A percentile compares a stretch with the other conserved stretches of the same genome.
These are phyloP conservation scores for Scenedesmus sp. DNA, from an alignment of 163 green algal genomes.

Conservation along the genomic window DNA sequence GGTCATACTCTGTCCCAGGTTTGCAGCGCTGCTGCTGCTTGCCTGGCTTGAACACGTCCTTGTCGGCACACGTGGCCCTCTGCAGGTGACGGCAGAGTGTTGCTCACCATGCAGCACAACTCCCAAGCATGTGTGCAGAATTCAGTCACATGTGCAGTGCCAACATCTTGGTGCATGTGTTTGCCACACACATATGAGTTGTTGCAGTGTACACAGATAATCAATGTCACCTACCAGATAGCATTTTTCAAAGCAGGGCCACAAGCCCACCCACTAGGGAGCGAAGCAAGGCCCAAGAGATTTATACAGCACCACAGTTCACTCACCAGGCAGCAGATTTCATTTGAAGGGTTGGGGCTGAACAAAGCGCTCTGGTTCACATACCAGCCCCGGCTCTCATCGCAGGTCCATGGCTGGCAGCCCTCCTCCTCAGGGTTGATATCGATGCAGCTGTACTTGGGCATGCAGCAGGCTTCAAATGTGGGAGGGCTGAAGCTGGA, in stretches of 20 bases:
- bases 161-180: too few relatives aligned
- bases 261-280: too few relatives aligned
- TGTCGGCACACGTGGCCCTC: not conserved
- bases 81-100: not conserved
- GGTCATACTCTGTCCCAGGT: not conserved
- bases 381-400: not conserved
- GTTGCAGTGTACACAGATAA: too few relatives aligned
- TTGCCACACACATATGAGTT: too few relatives aligned
- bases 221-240: too few relatives aligned
- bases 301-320: too few relatives aligned
- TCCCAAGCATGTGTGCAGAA: not conserved
- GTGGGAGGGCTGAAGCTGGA: not conserved
- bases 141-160: not conserved
- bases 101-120: not conserved
- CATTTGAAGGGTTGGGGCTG: not conserved
- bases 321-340: not conserved
- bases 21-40: constrained; percentile 3
- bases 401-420: not conserved
- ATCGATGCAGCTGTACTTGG: not conserved
- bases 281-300: too few relatives aligned
- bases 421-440: not conserved
- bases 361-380: not conserved
- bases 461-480: not conserved
- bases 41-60: constrained; percentile 5
- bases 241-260: too few relatives aligned